Conservation (phyloP, 2,329 filamentous ascomycete species). For the Diaporthe humulicola region DNA sequence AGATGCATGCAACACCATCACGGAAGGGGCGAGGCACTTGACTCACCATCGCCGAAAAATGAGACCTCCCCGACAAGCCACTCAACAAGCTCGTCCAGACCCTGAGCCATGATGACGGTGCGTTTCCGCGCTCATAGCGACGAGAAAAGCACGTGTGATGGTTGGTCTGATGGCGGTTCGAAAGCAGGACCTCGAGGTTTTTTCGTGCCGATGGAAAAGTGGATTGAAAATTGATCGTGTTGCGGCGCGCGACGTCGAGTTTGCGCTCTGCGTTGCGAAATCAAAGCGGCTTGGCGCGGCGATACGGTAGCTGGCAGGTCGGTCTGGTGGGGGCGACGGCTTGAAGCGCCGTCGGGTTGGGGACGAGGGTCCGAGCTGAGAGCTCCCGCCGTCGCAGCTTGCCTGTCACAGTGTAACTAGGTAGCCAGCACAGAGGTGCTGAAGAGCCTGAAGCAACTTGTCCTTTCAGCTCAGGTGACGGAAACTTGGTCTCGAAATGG, state of each 20-base stretch:
- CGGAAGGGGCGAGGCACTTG: not conserved
- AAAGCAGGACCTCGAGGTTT: conserved; percentile 39
- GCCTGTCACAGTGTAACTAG: no score
- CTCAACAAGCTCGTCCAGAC: conserved; percentile 60
- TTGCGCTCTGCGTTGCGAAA: conserved; percentile 14
- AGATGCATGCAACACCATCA: conserved; percentile 2
- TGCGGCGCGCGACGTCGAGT: conserved; percentile 5
- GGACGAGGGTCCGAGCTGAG: conserved; percentile 8
- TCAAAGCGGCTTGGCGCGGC: conserved; percentile 6
- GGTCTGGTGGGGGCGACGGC: not conserved
- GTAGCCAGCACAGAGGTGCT: not conserved
- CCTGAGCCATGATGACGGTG: conserved; percentile 51
- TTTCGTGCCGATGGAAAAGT: conserved; percentile 30
- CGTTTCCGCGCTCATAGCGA: conserved; percentile 41
- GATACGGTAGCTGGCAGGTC: conserved; percentile 3
- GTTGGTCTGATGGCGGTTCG: conserved; percentile 41
- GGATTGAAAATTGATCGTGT: conserved; percentile 28
- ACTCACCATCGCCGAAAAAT: conserved; percentile 59
- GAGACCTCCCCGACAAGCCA: conserved; percentile 59
- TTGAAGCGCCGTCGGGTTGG: not conserved
- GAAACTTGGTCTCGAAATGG: not conserved
- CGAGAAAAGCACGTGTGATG: conserved; percentile 42
- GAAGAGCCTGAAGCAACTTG: not conserved
- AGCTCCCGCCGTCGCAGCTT: not conserved
- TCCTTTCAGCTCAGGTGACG: not conserved